These are phyloP conservation scores for Cunninghamia lanceolata DNA, from an alignment of 75 land plant genomes.

Conservation along the genomic window DNA sequence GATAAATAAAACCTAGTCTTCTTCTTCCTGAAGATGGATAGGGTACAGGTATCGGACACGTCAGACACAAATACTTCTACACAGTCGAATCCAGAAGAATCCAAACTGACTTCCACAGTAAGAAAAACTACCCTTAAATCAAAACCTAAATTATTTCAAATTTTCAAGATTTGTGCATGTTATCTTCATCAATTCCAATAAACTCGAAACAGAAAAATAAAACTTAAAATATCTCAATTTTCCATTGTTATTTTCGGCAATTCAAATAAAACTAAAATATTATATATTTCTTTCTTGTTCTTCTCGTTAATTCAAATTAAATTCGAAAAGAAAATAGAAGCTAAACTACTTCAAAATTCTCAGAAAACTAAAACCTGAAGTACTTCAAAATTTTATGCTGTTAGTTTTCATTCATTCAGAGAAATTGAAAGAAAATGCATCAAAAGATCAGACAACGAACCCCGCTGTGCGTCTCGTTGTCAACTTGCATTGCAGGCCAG, in stretches of 20 bases:
- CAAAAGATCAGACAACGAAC: slow-evolving; percentile 20
- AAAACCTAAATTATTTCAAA: neutral
- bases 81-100: no score
- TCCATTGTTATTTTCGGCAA: neutral
- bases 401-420: neutral
- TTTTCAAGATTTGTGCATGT: neutral
- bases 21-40: no score
- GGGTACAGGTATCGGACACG: no score
- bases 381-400: neutral
- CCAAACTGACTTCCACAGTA: no score
- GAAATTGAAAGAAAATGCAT: neutral
- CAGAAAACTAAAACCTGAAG: no score
- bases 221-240: neutral
- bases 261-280: neutral
- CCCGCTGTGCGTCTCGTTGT: slow-evolving; percentile 51
- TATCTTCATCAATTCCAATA: neutral
- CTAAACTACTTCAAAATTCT: neutral
- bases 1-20: no score
- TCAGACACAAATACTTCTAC: no score
- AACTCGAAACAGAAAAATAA: neutral
- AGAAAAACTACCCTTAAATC: no score
- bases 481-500: slow-evolving; percentile 53
- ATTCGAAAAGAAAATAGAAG: neutral
- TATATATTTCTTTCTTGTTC: neutral
- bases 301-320: neutral